A percentile compares a stretch with the other conserved stretches of the same genome.
Conservation (phyloP, 2,329 filamentous ascomycete genomes). For the Venturia asperata region DNA sequence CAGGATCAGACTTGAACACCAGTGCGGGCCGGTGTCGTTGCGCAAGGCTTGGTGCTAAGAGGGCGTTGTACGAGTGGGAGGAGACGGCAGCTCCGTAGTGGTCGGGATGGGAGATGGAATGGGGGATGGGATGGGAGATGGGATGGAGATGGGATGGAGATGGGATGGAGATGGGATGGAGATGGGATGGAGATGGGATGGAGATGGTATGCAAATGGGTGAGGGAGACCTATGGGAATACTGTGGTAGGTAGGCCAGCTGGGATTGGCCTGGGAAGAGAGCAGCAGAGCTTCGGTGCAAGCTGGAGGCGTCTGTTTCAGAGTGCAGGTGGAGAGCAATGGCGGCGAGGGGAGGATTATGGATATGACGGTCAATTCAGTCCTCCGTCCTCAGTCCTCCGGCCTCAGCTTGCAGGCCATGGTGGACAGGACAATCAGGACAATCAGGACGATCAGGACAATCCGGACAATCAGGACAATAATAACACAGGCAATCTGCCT, state of each 20-base stretch:
- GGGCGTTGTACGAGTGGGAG: neutral
- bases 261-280: neutral
- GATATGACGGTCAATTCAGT: no score
- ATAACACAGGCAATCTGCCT: no score
- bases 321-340: neutral
- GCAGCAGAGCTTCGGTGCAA: conserved; percentile 3
- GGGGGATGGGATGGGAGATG: no score
- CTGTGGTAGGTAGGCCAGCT: neutral
- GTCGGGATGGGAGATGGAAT: neutral
- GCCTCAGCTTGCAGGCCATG: no score
- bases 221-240: neutral
- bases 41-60: neutral
- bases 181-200: no score
- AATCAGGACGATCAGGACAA: no score
- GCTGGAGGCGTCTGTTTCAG: conserved; percentile 9
- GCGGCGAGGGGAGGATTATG: neutral
- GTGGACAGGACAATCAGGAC: no score
- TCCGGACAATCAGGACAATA: no score
- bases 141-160: no score
- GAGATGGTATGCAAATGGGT: neutral
- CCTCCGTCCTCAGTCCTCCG: no score
- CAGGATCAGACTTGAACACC: neutral
- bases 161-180: no score
- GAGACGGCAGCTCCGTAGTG: no score
- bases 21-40: neutral